Evolutionary conservation across 345 rosid genomes (phyloP).

Genomic region (Lumnitzera racemosa): DNA sequence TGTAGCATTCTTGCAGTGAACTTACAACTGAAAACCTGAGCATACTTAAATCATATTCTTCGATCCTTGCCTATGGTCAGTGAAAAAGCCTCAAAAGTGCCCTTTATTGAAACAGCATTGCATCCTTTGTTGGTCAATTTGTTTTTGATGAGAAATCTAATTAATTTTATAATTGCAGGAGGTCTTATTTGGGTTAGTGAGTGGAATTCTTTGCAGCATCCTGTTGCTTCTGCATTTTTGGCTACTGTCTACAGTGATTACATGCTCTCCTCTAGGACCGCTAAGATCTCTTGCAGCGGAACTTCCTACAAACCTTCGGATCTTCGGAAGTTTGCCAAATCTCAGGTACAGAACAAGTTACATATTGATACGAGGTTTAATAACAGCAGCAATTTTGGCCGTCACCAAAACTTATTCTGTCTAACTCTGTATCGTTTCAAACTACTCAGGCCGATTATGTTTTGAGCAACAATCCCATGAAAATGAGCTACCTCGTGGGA

Average conservation of each 20-base stretch:
- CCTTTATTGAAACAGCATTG: too few species aligned
- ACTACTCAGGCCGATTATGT: slow-evolving; percentile 85
- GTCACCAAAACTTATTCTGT: neutral
- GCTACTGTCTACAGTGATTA: slow-evolving; percentile 85
- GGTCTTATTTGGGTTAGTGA: slow-evolving; percentile 91
- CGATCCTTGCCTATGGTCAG: too few species aligned
- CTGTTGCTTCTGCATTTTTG: slow-evolving; percentile 88
- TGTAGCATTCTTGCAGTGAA: too few species aligned
- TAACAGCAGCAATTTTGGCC: neutral
- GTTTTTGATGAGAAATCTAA: neutral
- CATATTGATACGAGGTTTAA: too few species aligned
- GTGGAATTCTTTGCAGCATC: slow-evolving; percentile 88
- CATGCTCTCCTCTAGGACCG: slow-evolving; percentile 77
- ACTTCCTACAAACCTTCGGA: slow-evolving; percentile 64
- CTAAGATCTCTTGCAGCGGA: slow-evolving; percentile 58
- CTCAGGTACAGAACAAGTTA: slow-evolving; percentile 49
- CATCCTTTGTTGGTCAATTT: too few species aligned
- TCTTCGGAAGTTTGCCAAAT: slow-evolving; percentile 77
- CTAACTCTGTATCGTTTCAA: neutral
- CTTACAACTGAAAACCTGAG: too few species aligned
- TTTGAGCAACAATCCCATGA: slow-evolving; percentile 69
- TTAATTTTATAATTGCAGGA: slow-evolving; percentile 31
- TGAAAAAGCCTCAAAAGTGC: too few species aligned
- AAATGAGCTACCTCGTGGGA: slow-evolving; percentile 86
- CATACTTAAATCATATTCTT: too few species aligned